A percentile compares a stretch with the other conserved stretches of the same genome.
Evolutionary conservation across 2,329 filamentous ascomycete species (phyloP).

Genomic region (Rhexocercosporidium sp.): DNA sequence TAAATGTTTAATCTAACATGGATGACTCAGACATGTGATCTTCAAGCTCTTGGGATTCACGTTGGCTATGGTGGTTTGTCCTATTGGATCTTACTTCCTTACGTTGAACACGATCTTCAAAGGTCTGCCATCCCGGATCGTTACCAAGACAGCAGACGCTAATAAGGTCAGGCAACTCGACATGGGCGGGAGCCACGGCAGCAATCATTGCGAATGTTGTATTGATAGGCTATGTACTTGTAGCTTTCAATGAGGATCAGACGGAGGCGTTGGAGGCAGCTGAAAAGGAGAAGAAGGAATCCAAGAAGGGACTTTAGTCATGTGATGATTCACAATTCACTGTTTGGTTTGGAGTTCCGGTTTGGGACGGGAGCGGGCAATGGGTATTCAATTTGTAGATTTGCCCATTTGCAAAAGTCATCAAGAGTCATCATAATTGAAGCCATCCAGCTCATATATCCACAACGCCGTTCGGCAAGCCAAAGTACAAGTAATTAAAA

Average conservation of each 20-base stretch:
- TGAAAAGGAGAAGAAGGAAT: conserved; percentile 50
- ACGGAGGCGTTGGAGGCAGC: conserved; percentile 46
- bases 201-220: conserved; percentile 92
- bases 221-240: conserved; percentile 85
- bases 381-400: conserved; percentile 14
- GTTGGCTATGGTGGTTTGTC: conserved; percentile 85
- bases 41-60: conserved; percentile 90
- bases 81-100: conserved; percentile 88
- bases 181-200: conserved; percentile 82
- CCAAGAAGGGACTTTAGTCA: conserved; percentile 25
- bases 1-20: conserved; percentile 9
- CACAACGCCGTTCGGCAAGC: conserved; percentile 12
- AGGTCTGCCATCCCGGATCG: conserved; percentile 56
- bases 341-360: not conserved
- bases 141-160: not conserved
- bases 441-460: conserved; percentile 13
- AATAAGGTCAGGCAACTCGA: conserved; percentile 73
- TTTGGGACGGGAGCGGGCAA: not conserved
- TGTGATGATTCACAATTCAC: conserved; percentile 6
- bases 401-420: conserved; percentile 1
- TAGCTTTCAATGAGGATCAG: conserved; percentile 88
- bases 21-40: conserved; percentile 73
- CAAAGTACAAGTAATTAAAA: conserved; percentile 1
- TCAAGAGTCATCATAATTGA: conserved; percentile 14
- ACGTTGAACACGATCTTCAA: conserved; percentile 78